Evolutionary conservation across 108 stramenopile genomes (phyloP).

Genomic region (Cyclotella baltica): DNA sequence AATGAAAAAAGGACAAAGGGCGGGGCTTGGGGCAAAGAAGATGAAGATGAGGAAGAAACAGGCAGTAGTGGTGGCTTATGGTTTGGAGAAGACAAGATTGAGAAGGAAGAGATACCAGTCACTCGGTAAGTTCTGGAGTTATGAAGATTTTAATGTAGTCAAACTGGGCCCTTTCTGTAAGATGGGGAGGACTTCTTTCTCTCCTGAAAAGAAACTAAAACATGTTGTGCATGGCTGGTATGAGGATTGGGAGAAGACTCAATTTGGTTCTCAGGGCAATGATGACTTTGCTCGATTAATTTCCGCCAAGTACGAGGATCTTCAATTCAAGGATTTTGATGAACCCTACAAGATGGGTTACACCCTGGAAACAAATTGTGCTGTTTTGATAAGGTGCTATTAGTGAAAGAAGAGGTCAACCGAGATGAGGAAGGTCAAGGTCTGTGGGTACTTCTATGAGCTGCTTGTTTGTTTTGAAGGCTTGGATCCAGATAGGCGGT

Average conservation of each 20-base stretch:
- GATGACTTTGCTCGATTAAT: not conserved
- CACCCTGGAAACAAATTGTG: not conserved
- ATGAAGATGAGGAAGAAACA: slow-evolving; percentile 5
- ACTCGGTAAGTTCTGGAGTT: slow-evolving; percentile 22
- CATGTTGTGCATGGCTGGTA: no score
- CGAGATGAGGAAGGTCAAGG: not conserved
- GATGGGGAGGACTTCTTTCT: no score
- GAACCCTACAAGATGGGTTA: not conserved
- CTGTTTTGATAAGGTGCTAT: not conserved
- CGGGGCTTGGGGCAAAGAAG: not conserved
- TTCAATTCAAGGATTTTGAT: not conserved
- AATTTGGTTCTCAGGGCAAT: not conserved
- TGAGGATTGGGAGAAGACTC: not conserved
- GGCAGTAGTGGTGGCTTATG: not conserved
- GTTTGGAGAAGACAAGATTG: not conserved
- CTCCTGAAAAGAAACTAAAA: no score
- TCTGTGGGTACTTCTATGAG: not conserved
- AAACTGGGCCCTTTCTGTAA: slow-evolving; percentile 13
- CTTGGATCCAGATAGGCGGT: not conserved
- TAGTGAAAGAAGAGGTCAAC: not conserved
- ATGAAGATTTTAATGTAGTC: slow-evolving; percentile 14
- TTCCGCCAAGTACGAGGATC: not conserved
- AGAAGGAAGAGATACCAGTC: not conserved
- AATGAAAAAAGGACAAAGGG: not conserved
- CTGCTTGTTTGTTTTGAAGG: not conserved